Evolutionary conservation across 352 stramenopile genomes (phyloP), one percentile per base, ranked within the genome.

Genomic region (Nothophytophthora sp.): DNA sequence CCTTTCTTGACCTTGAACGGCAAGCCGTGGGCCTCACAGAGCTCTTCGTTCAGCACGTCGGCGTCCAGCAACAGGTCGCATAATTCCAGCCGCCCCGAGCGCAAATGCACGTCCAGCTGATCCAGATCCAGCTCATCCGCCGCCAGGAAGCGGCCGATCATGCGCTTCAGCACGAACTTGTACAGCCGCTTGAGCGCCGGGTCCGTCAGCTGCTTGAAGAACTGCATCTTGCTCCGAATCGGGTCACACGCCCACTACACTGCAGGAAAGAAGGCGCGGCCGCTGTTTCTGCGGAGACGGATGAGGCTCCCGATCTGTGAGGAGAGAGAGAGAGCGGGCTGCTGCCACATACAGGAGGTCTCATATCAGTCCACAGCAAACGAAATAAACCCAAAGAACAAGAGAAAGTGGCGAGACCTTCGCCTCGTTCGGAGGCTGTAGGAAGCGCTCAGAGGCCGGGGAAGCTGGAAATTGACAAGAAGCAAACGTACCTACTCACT

Each of bases 121-220:
- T 93, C 82, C 45, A 96, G 46, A 68, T 96, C 83, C 33, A 96
- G 70, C 50, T 92, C 86, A 45, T 92, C 78, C 20, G 78, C 67
- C 2, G 81, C 73, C 29, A 96, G 66, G 59, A 94, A 96, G n/a
- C 83, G 80, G 11, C 86, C 86, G 43, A 96, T 88, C 59, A 94
- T 80, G 50, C 86, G 83, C 80, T 96, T 94, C 24, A 96, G 73
- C 52, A 96, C 83, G 48, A 96, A 96, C 65, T 96, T 96, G 78
- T 96, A 96, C 29, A 96, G 70, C 37, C 86, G 86, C 76, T 96
- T 96, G 44, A 96, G 78, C 57, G 86, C 86, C 18, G 86, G 86
- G 51, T 96, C 86, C 34, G 86, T 96, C 47, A 96, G 62, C 41
- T 90, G 78, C 77, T 88, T 91, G 50, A 95, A 90, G 59, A 95